A percentile compares a stretch with the other conserved stretches of the same genome.
Conservation (phyloP, 2,329 filamentous ascomycete genomes). For the Eutypella sp. region DNA sequence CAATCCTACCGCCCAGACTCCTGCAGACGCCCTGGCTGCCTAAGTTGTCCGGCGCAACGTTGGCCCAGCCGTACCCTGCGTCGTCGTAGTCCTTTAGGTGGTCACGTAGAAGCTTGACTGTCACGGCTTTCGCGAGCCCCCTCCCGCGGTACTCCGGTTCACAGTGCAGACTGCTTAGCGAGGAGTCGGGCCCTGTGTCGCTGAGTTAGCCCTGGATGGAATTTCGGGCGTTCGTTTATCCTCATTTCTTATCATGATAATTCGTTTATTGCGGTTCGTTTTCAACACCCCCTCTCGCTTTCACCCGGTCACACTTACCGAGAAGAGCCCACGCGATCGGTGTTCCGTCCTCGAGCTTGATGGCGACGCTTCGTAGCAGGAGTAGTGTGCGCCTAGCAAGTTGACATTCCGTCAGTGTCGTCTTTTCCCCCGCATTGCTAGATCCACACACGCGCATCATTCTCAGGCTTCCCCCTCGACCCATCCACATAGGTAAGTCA, state of each 20-base stretch:
- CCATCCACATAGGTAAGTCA: no score
- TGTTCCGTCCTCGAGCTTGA: slow-evolving; percentile 40
- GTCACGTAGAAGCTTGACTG: slow-evolving; percentile 52
- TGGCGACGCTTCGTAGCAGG: slow-evolving; percentile 40
- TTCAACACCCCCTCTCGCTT: background rate
- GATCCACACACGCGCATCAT: no score
- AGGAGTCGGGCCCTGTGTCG: slow-evolving; percentile 50
- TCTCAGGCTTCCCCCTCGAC: no score
- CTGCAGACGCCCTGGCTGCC: slow-evolving; percentile 58
- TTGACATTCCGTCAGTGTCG: no score
- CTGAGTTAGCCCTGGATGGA: background rate
- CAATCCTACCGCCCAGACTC: slow-evolving; percentile 51
- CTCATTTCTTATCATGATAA: no score
- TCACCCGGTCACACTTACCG: slow-evolving; percentile 26
- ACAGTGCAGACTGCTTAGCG: slow-evolving; percentile 56
- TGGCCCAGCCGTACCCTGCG: slow-evolving; percentile 54
- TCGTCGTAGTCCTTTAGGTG: slow-evolving; percentile 38
- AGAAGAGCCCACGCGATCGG: slow-evolving; percentile 63
- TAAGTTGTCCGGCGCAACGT: slow-evolving; percentile 57
- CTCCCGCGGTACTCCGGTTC: slow-evolving; percentile 55
- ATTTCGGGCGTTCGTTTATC: slow-evolving; percentile 2
- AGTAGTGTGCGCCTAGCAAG: slow-evolving; percentile 40
- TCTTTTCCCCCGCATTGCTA: no score
- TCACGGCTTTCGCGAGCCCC: slow-evolving; percentile 59
- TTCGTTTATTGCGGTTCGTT: no score